A percentile compares a stretch with the other conserved stretches of the same genome.
Evolutionary conservation across 2,329 filamentous ascomycete genomes (phyloP).

Genomic region (Colletotrichum costaricense): DNA sequence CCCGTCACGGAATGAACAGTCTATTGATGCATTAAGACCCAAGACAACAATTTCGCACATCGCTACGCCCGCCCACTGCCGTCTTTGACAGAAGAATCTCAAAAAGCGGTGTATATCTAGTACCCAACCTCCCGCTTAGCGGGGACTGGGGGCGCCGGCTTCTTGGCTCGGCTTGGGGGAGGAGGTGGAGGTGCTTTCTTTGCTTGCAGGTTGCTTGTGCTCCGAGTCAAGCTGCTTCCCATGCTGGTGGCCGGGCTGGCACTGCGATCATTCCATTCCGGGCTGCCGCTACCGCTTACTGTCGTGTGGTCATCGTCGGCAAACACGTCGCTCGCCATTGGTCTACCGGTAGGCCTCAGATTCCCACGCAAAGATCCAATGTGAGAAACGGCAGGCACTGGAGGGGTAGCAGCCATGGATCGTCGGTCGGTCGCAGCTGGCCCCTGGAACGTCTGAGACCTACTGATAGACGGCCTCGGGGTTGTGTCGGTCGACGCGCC

Average conservation of each 20-base stretch:
- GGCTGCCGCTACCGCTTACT: slow-evolving; percentile 62
- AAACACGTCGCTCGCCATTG: slow-evolving; percentile 54
- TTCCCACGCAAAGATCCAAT: slow-evolving; percentile 53
- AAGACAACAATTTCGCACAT: slow-evolving; percentile 1
- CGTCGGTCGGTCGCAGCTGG: slow-evolving; percentile 34
- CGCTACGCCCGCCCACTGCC: not conserved
- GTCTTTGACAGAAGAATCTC: not conserved
- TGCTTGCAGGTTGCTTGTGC: slow-evolving; percentile 43
- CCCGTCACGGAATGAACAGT: slow-evolving; percentile 29
- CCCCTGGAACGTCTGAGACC: slow-evolving; percentile 54
- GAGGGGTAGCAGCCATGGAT: slow-evolving; percentile 23
- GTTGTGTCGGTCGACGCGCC: slow-evolving; percentile 48
- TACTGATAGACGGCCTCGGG: slow-evolving; percentile 49
- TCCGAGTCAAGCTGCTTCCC: slow-evolving; percentile 64
- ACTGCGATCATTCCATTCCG: slow-evolving; percentile 62
- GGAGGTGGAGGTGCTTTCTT: slow-evolving; percentile 59
- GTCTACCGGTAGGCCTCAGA: slow-evolving; percentile 57
- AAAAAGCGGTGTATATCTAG: slow-evolving; percentile 33
- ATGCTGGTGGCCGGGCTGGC: slow-evolving; percentile 68
- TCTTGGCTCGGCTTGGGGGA: slow-evolving; percentile 61
- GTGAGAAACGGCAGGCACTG: slow-evolving; percentile 38
- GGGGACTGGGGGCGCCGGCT: slow-evolving; percentile 61
- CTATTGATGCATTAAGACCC: slow-evolving; percentile 29
- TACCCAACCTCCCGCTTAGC: slow-evolving; percentile 46
- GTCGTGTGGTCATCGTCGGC: slow-evolving; percentile 62